Evolutionary conservation across 1,284 basidiomycete genomes (phyloP).

Genomic region (Schizopora paradoxa): DNA sequence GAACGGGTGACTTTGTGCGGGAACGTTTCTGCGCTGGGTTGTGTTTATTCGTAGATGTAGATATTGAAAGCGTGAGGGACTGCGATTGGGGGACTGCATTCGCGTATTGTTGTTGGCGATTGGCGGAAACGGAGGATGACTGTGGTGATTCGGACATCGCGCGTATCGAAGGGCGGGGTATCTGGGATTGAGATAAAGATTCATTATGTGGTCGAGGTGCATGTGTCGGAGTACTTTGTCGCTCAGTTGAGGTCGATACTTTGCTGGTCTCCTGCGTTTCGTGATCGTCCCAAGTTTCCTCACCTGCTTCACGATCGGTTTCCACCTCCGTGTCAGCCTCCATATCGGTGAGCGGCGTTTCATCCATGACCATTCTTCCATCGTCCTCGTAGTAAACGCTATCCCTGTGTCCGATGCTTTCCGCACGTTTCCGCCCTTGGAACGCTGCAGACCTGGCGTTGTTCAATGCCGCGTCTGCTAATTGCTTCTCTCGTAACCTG

Average conservation of each 20-base stretch:
- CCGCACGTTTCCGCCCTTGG: constrained; percentile 27
- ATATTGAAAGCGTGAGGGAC: constrained; percentile 4
- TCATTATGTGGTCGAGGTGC: constrained; percentile 5
- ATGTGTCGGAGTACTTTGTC: constrained; percentile 2
- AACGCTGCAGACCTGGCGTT: constrained; percentile 17
- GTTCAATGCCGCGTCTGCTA: constrained; percentile 17
- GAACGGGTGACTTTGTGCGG: constrained; percentile 43
- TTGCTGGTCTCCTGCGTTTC: background rate
- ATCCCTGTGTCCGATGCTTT: constrained; percentile 47
- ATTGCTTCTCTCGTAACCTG: constrained; percentile 33
- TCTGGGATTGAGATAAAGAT: too few species aligned
- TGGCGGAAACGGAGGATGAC: constrained; percentile 3
- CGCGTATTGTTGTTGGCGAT: background rate
- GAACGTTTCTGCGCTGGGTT: constrained; percentile 24
- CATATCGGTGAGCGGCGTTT: constrained; percentile 62
- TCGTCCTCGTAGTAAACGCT: constrained; percentile 58
- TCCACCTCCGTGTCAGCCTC: constrained; percentile 51
- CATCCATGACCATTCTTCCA: constrained; percentile 55
- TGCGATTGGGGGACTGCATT: constrained; percentile 3
- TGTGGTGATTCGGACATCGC: constrained; percentile 8
- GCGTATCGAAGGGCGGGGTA: constrained; percentile 14
- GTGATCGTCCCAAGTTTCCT: constrained; percentile 16
- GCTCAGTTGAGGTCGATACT: background rate
- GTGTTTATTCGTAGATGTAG: too few species aligned
- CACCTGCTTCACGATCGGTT: constrained; percentile 32